These are phyloP conservation scores for Phytopythium helicoides DNA, from an alignment of 352 stramenopile species.

Conservation along the genomic window DNA sequence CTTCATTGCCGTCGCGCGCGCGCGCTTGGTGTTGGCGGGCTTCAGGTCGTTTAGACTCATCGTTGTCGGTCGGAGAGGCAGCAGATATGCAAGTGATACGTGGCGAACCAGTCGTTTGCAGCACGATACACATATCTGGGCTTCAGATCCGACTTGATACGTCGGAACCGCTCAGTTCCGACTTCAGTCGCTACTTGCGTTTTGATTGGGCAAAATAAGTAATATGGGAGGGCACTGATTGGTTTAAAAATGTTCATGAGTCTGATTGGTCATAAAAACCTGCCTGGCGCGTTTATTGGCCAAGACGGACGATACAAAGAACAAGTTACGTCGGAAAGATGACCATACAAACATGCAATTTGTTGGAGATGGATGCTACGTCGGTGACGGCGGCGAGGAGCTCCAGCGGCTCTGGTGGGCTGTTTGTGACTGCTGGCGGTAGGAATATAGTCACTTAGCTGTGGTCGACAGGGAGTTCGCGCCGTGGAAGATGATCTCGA, in stretches of 20 bases:
- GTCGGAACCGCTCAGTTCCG: slow-evolving; percentile 4
- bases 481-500: slow-evolving; percentile 71
- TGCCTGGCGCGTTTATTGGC: not conserved
- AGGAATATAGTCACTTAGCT: no score
- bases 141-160: slow-evolving; percentile 3
- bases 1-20: slow-evolving; percentile 5
- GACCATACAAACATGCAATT: slow-evolving; percentile 20
- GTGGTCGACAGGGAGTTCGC: slow-evolving; percentile 64
- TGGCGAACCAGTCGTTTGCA: not conserved
- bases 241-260: not conserved
- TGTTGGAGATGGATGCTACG: slow-evolving; percentile 46
- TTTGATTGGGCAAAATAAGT: slow-evolving; percentile 1
- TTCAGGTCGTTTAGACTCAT: slow-evolving; percentile 19
- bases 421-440: no score
- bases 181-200: not conserved
- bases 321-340: slow-evolving; percentile 2
- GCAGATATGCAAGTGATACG: slow-evolving; percentile 6
- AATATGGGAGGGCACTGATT: not conserved
- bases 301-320: not conserved
- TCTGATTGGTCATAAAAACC: slow-evolving; percentile 6
- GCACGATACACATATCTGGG: slow-evolving; percentile 6
- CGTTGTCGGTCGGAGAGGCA: slow-evolving; percentile 4
- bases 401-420: slow-evolving; percentile 55
- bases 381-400: slow-evolving; percentile 44
- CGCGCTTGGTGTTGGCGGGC: slow-evolving; percentile 21